These are phyloP conservation scores for Termitomyces sp. DNA, from an alignment of 768 basidiomycete genomes.

Conservation along the genomic window DNA sequence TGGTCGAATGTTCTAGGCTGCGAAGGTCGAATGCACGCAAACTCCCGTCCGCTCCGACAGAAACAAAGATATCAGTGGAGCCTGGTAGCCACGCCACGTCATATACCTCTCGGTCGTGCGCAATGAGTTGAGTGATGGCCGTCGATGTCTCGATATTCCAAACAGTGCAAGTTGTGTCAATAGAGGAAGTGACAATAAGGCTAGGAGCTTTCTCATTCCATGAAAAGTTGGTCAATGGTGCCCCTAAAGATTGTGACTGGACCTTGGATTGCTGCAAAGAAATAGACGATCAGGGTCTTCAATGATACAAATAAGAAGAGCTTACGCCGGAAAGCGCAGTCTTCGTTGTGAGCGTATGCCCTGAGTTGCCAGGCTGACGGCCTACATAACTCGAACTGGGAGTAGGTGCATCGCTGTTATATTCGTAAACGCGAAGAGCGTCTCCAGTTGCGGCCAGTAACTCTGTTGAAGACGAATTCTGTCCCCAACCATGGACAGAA, in stretches of 20 bases:
- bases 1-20: constrained; percentile 96
- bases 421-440: constrained; percentile 90
- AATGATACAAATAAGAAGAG: constrained; percentile 19
- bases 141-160: constrained; percentile 97
- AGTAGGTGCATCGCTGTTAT: constrained; percentile 63
- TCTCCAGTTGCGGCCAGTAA: constrained; percentile 93
- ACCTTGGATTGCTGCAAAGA: constrained; percentile 78
- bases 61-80: constrained; percentile 96
- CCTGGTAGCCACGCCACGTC: constrained; percentile 98
- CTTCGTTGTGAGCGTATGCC: constrained; percentile 70
- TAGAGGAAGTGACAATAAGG: constrained; percentile 94
- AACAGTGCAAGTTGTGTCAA: constrained; percentile 98
- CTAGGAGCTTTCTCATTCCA: constrained; percentile 95
- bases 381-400: constrained; percentile 69
- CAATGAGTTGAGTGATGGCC: constrained; percentile 95
- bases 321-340: constrained; percentile 80
- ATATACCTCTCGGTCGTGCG: constrained; percentile 94
- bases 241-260: constrained; percentile 77
- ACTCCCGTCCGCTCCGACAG: constrained; percentile 96
- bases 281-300: constrained; percentile 10
- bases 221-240: constrained; percentile 94
- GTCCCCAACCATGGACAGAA: constrained; percentile 61
- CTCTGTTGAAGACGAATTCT: constrained; percentile 69
- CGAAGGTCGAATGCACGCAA: constrained; percentile 96
- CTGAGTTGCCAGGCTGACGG: constrained; percentile 51